phyloP scores from a whole-genome alignment of 106 monocot genomes.

The Dendrobium catenatum region DNA sequence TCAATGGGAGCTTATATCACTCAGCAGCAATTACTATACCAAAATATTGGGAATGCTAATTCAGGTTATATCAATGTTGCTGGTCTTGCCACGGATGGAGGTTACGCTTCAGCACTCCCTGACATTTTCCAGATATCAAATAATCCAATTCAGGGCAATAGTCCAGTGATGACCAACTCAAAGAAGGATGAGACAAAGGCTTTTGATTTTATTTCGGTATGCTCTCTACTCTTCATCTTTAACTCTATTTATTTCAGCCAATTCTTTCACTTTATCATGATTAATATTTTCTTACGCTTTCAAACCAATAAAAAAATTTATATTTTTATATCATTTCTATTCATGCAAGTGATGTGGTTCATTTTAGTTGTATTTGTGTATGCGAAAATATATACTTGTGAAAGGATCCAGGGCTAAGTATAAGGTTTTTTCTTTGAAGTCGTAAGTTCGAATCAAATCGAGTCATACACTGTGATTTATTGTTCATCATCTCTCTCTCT shows the following conservation, averaged over 20 bases:
- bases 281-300: too few species aligned
- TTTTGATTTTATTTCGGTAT: slow-evolving; percentile 97
- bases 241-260: background rate
- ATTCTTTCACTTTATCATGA: background rate
- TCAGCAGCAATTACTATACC: slow-evolving; percentile 76
- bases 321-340: too few species aligned
- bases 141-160: slow-evolving; percentile 41
- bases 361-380: too few species aligned
- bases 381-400: too few species aligned
- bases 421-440: too few species aligned
- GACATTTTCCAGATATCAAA: slow-evolving; percentile 65
- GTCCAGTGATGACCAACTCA: slow-evolving; percentile 28
- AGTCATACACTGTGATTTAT: too few species aligned
- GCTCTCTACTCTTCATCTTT: slow-evolving; percentile 1
- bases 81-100: slow-evolving; percentile 24
- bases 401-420: too few species aligned
- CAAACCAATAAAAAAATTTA: too few species aligned
- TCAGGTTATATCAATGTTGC: slow-evolving; percentile 28
- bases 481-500: too few species aligned
- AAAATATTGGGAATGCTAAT: slow-evolving; percentile 59
- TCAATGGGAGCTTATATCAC: slow-evolving; percentile 58
- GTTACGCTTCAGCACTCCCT: slow-evolving; percentile 37
- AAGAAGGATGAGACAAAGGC: slow-evolving; percentile 91
- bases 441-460: too few species aligned
- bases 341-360: too few species aligned